Conservation (phyloP, 1,284 basidiomycete species). For the Microbotryum violaceum region DNA sequence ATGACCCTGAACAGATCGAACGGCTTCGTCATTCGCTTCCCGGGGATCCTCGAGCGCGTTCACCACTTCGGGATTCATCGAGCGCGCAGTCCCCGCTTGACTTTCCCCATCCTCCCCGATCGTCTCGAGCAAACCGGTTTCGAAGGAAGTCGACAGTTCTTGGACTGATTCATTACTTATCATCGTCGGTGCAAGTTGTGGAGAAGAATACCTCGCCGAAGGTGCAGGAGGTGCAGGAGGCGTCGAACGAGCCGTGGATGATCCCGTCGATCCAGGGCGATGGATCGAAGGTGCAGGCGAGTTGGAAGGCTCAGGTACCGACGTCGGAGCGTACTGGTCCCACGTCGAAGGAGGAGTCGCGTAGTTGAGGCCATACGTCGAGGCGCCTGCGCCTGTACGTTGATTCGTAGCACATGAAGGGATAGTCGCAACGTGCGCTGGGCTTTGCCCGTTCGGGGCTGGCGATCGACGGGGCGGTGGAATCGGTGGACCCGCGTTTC, state of each 20-base stretch:
- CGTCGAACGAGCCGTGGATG: background rate
- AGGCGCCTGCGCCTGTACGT: no score
- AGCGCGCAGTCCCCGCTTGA: constrained; percentile 33
- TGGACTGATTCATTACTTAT: background rate
- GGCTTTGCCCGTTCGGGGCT: no score
- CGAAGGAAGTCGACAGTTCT: background rate
- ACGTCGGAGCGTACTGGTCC: no score
- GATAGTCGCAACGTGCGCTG: no score
- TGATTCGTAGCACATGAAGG: no score
- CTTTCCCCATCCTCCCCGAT: constrained; percentile 38
- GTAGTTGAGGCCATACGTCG: no score
- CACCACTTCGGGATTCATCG: background rate
- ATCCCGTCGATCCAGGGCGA: background rate
- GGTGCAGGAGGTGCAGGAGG: constrained; percentile 27
- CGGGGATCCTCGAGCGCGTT: background rate
- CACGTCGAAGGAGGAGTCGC: no score
- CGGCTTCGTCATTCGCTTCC: background rate
- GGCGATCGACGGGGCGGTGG: no score
- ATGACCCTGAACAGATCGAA: background rate
- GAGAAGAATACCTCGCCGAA: constrained; percentile 11
- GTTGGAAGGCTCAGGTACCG: background rate
- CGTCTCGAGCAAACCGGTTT: constrained; percentile 30
- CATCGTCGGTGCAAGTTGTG: background rate
- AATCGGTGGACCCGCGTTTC: no score
- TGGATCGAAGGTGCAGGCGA: constrained; percentile 5